Conservation (phyloP, 2,329 filamentous ascomycete species). For the Ophiosphaerella korrae region DNA sequence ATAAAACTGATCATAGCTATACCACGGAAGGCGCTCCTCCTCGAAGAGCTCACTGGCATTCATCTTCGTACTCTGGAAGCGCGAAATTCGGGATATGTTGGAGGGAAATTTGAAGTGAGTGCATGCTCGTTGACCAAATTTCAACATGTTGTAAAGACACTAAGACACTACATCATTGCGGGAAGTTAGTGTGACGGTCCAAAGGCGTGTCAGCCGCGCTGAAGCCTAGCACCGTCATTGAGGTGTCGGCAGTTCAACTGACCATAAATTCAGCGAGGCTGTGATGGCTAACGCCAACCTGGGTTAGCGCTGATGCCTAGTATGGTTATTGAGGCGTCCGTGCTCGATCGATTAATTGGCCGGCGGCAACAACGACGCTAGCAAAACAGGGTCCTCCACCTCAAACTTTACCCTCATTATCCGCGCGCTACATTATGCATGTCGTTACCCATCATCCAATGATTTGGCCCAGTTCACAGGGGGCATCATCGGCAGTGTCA, state of each 20-base stretch:
- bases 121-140: slow-evolving; percentile 28
- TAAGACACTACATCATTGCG: slow-evolving; percentile 21
- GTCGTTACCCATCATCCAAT: no score
- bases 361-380: slow-evolving; percentile 5
- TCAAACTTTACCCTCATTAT: no score
- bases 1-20: slow-evolving; percentile 28
- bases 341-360: slow-evolving; percentile 7
- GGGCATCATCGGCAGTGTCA: no score
- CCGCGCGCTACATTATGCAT: no score
- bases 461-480: no score
- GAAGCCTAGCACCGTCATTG: no score
- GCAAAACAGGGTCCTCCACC: not conserved
- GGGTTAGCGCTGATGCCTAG: no score
- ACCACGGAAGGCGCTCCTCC: slow-evolving; percentile 26
- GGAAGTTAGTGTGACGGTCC: slow-evolving; percentile 20
- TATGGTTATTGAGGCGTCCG: not conserved
- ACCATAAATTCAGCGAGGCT: no score
- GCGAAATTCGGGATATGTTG: slow-evolving; percentile 22
- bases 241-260: no score
- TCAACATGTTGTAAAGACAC: slow-evolving; percentile 26
- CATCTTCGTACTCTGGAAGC: slow-evolving; percentile 24
- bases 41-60: slow-evolving; percentile 26
- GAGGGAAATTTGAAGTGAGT: slow-evolving; percentile 26
- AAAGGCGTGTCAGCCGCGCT: slow-evolving; percentile 12
- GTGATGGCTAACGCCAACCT: no score